Conservation (phyloP, 208 protist species). For the Blechomonas ayalai region DNA sequence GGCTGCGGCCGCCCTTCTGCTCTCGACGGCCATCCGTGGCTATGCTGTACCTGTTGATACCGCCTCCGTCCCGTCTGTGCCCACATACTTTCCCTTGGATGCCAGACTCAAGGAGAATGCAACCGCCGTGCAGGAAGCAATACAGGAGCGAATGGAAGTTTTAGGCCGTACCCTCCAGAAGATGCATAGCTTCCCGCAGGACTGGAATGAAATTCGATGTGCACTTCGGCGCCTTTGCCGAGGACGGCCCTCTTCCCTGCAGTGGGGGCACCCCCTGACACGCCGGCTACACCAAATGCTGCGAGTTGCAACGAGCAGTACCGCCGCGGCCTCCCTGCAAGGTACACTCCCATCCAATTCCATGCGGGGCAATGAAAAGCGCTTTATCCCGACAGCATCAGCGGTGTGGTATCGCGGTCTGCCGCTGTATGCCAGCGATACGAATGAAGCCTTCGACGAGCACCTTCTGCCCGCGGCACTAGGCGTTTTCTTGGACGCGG, state of each 20-base stretch:
- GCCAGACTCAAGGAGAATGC: constrained; percentile 22
- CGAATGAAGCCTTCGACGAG: constrained; percentile 3
- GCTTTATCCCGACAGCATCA: constrained; percentile 11
- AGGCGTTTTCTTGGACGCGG: constrained; percentile 15
- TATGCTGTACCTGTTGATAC: constrained; percentile 13
- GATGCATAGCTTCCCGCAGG: neutral
- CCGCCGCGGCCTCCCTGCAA: constrained; percentile 20
- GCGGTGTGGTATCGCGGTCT: constrained; percentile 22
- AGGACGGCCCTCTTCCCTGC: constrained; percentile 17
- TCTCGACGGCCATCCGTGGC: constrained; percentile 35
- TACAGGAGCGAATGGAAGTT: constrained; percentile 17
- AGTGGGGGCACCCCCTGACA: constrained; percentile 14
- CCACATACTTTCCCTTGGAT: constrained; percentile 35
- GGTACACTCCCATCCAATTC: constrained; percentile 24
- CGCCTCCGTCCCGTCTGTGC: constrained; percentile 8
- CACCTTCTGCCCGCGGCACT: constrained; percentile 42
- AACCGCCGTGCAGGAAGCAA: constrained; percentile 17
- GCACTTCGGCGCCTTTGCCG: constrained; percentile 20
- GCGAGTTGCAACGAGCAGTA: constrained; percentile 21
- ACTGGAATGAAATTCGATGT: neutral
- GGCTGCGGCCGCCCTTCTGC: constrained; percentile 15
- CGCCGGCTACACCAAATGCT: constrained; percentile 23
- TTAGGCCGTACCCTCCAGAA: constrained; percentile 1
- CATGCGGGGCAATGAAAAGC: constrained; percentile 11
- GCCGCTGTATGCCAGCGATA: constrained; percentile 8